Percentiles rank a stretch among this genome's conserved stretches.
Conservation (phyloP, 2,329 filamentous ascomycete genomes). For the Phialemoniopsis sp. region DNA sequence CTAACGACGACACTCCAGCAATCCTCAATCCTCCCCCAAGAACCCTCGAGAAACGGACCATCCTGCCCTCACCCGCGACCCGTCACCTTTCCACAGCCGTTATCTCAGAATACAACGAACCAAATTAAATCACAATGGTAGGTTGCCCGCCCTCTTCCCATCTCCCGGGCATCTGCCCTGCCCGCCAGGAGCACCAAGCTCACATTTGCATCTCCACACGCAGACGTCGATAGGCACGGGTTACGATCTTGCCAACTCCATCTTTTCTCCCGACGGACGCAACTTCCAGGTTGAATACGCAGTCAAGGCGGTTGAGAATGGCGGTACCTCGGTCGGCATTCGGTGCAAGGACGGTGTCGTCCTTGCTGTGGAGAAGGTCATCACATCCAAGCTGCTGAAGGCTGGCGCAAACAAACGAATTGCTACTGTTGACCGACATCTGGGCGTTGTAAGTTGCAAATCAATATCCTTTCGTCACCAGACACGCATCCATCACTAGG, state of each 20-base stretch:
- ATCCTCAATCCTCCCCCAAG: background rate
- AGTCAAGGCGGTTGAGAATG: constrained; percentile 97
- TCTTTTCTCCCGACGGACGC: constrained; percentile 97
- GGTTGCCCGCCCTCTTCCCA: background rate
- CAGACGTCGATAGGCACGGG: constrained; percentile 99
- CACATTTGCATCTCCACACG: constrained; percentile 10
- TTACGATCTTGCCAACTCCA: constrained; percentile 98
- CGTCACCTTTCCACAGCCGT: too few species aligned
- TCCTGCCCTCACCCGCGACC: too few species aligned
- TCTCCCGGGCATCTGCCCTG: background rate
- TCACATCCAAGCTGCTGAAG: constrained; percentile 93
- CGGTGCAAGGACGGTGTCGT: constrained; percentile 96
- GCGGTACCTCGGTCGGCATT: constrained; percentile 93
- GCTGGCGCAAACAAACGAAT: constrained; percentile 95
- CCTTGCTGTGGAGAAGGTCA: constrained; percentile 92
- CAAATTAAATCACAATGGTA: constrained; percentile 1
- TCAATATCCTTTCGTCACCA: background rate
- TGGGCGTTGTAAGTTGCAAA: constrained; percentile 72
- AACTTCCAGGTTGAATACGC: constrained; percentile 99
- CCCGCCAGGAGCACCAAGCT: constrained; percentile 3
- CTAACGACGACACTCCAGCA: constrained; percentile 2
- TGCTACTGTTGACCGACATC: constrained; percentile 86
- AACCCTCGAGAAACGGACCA: too few species aligned
- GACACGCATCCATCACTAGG: background rate
- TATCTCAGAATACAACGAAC: too few species aligned